Conservation (phyloP, 1,139 yeast genomes). For the Hyphopichia fennica region DNA sequence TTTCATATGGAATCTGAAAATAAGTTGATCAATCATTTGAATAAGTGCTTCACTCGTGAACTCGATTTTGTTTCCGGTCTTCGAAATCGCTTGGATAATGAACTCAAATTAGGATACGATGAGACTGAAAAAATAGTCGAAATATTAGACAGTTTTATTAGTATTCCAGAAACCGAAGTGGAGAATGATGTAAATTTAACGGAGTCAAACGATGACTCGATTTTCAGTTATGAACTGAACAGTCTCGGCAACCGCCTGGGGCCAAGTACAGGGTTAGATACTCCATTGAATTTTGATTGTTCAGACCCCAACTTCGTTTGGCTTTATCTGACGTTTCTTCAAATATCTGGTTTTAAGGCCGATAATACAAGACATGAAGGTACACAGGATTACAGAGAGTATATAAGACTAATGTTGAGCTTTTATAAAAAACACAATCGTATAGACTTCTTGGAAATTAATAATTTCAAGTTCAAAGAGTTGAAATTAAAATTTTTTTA, state of each 20-base stretch:
- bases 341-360: constrained; percentile 17
- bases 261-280: too few relatives aligned
- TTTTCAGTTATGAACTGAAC: constrained; percentile 20
- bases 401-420: constrained; percentile 21
- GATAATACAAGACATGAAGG: constrained; percentile 1
- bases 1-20: constrained; percentile 22
- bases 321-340: constrained; percentile 25
- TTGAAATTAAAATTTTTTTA: constrained; percentile 17
- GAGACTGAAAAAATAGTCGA: constrained; percentile 25
- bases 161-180: constrained; percentile 2
- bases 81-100: constrained; percentile 15
- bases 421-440: constrained; percentile 22
- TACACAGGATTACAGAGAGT: constrained; percentile 13
- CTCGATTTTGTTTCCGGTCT: constrained; percentile 15
- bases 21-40: constrained; percentile 18
- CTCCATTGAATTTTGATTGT: constrained; percentile 13
- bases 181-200: neutral
- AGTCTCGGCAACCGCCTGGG: neutral
- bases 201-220: constrained; percentile 14
- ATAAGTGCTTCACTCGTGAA: constrained; percentile 23
- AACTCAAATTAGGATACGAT: constrained; percentile 14
- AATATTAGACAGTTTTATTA: constrained; percentile 20
- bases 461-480: constrained; percentile 17
- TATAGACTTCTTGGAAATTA: constrained; percentile 25
- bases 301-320: constrained; percentile 17